phyloP scores from a whole-genome alignment of 2,329 filamentous ascomycete species.

The Cryphonectria nitschkei region DNA sequence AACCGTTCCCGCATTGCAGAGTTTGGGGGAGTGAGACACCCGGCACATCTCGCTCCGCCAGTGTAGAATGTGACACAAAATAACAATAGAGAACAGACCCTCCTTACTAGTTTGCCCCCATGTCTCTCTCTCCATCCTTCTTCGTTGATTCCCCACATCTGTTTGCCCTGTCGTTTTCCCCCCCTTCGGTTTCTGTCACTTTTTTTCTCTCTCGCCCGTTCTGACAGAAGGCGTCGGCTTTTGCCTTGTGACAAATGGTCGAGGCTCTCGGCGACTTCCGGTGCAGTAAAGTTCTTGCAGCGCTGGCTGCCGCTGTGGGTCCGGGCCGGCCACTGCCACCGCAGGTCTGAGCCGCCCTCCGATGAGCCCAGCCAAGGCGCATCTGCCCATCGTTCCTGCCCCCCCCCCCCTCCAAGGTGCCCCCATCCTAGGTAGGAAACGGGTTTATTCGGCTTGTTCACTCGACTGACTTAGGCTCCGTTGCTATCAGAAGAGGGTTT shows the following conservation, averaged over 20 bases:
- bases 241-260: not conserved
- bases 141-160: not conserved
- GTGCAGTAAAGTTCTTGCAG: conserved; percentile 23
- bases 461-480: conserved; percentile 8
- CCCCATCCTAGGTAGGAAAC: not conserved
- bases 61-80: not conserved
- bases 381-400: not conserved
- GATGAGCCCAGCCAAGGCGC: not conserved
- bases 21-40: conserved; percentile 7
- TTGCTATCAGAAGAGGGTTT: not conserved
- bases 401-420: not conserved
- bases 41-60: not conserved
- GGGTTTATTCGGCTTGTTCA: not conserved
- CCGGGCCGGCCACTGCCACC: conserved; percentile 27
- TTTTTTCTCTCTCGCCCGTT: not conserved
- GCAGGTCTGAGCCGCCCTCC: conserved; percentile 12
- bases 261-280: conserved; percentile 38
- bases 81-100: not conserved
- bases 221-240: not conserved
- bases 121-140: not conserved
- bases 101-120: not conserved
- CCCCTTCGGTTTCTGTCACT: not conserved
- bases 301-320: conserved; percentile 27
- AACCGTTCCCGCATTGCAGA: conserved; percentile 14
- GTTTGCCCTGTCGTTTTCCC: too few species aligned